phyloP scores from a whole-genome alignment of 345 rosid genomes.

The Luvunga scandens region DNA sequence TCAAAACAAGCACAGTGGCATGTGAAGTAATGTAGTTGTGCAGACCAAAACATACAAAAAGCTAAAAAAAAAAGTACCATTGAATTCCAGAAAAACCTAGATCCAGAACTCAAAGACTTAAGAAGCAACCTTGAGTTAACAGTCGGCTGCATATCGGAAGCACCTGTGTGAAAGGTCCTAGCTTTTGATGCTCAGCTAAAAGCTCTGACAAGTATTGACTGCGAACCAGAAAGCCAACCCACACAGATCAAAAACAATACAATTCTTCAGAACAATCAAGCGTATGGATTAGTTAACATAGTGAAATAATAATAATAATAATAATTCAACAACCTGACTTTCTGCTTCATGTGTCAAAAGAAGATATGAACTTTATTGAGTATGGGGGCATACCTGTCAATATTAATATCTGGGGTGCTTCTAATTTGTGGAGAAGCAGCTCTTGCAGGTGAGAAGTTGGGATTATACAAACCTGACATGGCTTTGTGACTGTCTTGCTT shows the following conservation, averaged over 20 bases:
- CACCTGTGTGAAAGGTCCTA: constrained; percentile 92
- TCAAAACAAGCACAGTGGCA: constrained; percentile 7
- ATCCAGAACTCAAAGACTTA: constrained; percentile 47
- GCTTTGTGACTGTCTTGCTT: constrained; percentile 14
- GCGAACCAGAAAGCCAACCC: constrained; percentile 24
- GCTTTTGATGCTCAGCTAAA: constrained; percentile 93
- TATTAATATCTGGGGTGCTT: constrained; percentile 79
- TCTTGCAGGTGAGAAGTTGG: constrained; percentile 92
- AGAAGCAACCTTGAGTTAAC: constrained; percentile 75
- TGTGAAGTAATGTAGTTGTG: not conserved
- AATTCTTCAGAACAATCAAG: constrained; percentile 3
- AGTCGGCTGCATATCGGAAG: constrained; percentile 93
- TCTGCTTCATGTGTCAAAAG: not conserved
- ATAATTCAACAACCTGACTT: constrained; percentile 2
- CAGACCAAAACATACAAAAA: not conserved
- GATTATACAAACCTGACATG: constrained; percentile 97
- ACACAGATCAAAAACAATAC: constrained; percentile 39
- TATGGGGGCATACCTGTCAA: constrained; percentile 56
- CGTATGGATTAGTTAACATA: not conserved
- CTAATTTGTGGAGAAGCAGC: constrained; percentile 99
- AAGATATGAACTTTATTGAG: not conserved
- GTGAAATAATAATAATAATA: not conserved
- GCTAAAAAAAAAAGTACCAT: not conserved
- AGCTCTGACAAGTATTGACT: constrained; percentile 89
- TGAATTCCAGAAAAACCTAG: constrained; percentile 36